These are phyloP conservation scores for Colletotrichum spinosum DNA, from an alignment of 2,329 filamentous ascomycete genomes.

Conservation along the genomic window DNA sequence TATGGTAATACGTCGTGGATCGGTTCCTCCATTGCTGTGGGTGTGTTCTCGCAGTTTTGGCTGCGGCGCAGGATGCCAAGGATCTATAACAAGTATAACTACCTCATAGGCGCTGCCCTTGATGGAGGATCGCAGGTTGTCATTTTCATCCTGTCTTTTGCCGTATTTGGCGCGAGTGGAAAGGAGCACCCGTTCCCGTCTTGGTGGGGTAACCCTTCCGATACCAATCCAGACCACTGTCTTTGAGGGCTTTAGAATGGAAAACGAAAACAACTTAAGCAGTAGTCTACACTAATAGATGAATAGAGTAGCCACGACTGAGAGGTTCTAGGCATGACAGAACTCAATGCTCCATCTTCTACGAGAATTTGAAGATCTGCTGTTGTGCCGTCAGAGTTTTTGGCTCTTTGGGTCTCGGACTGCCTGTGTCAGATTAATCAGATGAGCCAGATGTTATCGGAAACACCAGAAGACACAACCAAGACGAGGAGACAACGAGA, in stretches of 20 bases:
- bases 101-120: constrained; percentile 43
- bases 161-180: constrained; percentile 41
- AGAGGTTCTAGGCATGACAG: too few species aligned
- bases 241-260: constrained; percentile 1
- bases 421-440: too few species aligned
- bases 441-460: too few species aligned
- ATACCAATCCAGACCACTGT: constrained; percentile 38
- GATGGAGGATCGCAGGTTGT: constrained; percentile 44
- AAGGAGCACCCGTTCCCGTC: constrained; percentile 39
- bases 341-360: too few species aligned
- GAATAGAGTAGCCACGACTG: too few species aligned
- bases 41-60: constrained; percentile 46
- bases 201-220: constrained; percentile 39
- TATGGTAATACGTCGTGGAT: constrained; percentile 53
- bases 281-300: too few species aligned
- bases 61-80: constrained; percentile 40
- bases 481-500: too few species aligned
- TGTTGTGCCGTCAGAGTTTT: too few species aligned
- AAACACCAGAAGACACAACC: too few species aligned
- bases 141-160: constrained; percentile 44
- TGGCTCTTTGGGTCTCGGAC: too few species aligned
- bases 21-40: constrained; percentile 47
- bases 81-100: constrained; percentile 45
- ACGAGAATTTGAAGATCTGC: too few species aligned
- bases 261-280: background rate